Evolutionary conservation across 352 stramenopile species (phyloP).

Genomic region (Pythium coloratum): DNA sequence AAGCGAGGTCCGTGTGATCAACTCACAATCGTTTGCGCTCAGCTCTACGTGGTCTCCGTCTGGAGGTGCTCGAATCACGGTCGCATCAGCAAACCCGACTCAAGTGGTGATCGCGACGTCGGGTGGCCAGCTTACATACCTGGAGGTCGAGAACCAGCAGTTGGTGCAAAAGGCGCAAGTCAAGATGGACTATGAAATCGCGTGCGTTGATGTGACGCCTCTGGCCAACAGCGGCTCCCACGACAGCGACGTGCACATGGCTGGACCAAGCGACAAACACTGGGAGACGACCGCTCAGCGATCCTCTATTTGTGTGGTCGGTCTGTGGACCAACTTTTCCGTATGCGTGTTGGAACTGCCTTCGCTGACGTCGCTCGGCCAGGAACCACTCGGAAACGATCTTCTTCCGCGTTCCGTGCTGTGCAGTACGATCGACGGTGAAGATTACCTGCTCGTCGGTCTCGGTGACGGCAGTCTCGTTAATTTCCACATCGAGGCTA

Average conservation of each 20-base stretch:
- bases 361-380: slow-evolving; percentile 63
- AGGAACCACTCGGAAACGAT: slow-evolving; percentile 74
- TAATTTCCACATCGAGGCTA: slow-evolving; percentile 86
- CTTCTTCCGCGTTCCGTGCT: slow-evolving; percentile 88
- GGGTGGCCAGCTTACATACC: slow-evolving; percentile 89
- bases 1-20: slow-evolving; percentile 87
- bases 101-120: slow-evolving; percentile 92
- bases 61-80: slow-evolving; percentile 65
- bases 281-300: slow-evolving; percentile 58
- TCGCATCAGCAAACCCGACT: slow-evolving; percentile 85
- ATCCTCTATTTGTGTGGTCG: slow-evolving; percentile 76
- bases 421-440: slow-evolving; percentile 81
- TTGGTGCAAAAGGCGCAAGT: slow-evolving; percentile 64
- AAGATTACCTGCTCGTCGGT: slow-evolving; percentile 94
- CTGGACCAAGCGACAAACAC: slow-evolving; percentile 34
- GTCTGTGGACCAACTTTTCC: slow-evolving; percentile 93
- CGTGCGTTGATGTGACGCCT: slow-evolving; percentile 91
- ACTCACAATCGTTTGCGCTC: slow-evolving; percentile 58
- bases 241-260: slow-evolving; percentile 70
- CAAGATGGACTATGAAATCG: slow-evolving; percentile 93
- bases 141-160: slow-evolving; percentile 70
- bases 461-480: slow-evolving; percentile 96
- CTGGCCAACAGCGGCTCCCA: slow-evolving; percentile 27
- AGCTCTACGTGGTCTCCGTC: slow-evolving; percentile 81
- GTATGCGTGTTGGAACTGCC: slow-evolving; percentile 87